Evolutionary conservation across 768 basidiomycete genomes (phyloP).

Genomic region (Cyclocybe aegerita): DNA sequence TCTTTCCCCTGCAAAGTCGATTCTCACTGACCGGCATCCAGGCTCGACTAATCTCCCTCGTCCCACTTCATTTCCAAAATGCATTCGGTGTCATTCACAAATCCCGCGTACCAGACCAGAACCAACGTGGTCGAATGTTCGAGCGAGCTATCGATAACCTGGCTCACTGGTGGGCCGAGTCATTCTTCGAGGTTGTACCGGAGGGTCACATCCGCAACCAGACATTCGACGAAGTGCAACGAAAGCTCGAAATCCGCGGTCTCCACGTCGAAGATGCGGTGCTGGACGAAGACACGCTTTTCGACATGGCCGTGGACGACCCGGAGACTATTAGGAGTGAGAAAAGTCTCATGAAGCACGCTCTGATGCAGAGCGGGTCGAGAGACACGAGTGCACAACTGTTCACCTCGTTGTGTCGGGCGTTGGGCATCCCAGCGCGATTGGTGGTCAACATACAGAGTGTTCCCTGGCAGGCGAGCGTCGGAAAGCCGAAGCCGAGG

Average conservation of each 20-base stretch:
- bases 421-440: slow-evolving; percentile 81
- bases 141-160: slow-evolving; percentile 77
- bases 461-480: slow-evolving; percentile 81
- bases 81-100: slow-evolving; percentile 82
- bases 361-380: slow-evolving; percentile 74
- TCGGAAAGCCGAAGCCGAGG: slow-evolving; percentile 31
- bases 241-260: slow-evolving; percentile 33
- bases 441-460: slow-evolving; percentile 90
- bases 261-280: slow-evolving; percentile 26
- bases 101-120: slow-evolving; percentile 74
- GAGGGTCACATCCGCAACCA: slow-evolving; percentile 72
- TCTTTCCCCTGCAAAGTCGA: slow-evolving; percentile 5
- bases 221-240: slow-evolving; percentile 75
- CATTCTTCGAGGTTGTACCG: slow-evolving; percentile 63
- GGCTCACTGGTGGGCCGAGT: slow-evolving; percentile 79
- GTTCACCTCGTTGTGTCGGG: slow-evolving; percentile 88
- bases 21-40: slow-evolving; percentile 26
- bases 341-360: slow-evolving; percentile 94
- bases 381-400: slow-evolving; percentile 88
- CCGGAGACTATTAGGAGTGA: slow-evolving; percentile 70
- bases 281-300: slow-evolving; percentile 41
- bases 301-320: slow-evolving; percentile 50
- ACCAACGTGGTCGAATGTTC: slow-evolving; percentile 84
- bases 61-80: slow-evolving; percentile 78
- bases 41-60: slow-evolving; percentile 87